Evolutionary conservation across 768 basidiomycete species (phyloP).

Genomic region (Rhodotorula paludigena): DNA sequence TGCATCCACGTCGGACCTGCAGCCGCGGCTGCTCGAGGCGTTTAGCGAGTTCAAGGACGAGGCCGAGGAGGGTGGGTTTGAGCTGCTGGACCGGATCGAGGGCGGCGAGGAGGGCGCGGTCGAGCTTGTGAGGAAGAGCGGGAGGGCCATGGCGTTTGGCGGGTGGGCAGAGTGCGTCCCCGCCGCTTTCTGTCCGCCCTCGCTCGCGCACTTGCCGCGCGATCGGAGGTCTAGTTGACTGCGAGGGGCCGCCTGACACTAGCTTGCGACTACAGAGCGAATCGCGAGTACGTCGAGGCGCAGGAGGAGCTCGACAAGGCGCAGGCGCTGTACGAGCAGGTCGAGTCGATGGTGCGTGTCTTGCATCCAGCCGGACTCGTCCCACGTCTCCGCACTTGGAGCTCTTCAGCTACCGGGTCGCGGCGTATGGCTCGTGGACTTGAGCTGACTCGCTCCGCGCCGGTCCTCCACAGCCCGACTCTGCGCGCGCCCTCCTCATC

Average conservation of each 20-base stretch:
- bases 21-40: conserved; percentile 4
- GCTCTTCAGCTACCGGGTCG: too few species aligned
- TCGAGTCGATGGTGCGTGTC: conserved; percentile 11
- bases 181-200: not conserved
- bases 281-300: conserved; percentile 16
- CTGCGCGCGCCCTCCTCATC: conserved; percentile 3
- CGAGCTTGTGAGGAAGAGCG: not conserved
- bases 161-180: conserved; percentile 19
- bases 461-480: not conserved
- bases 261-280: not conserved
- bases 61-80: conserved; percentile 9
- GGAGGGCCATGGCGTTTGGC: conserved; percentile 5
- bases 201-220: not conserved
- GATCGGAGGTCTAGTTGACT: not conserved
- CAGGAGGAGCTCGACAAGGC: conserved; percentile 8
- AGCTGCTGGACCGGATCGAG: conserved; percentile 8
- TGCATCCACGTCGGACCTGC: conserved; percentile 2
- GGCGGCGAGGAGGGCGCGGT: not conserved
- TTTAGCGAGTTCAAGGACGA: conserved; percentile 16
- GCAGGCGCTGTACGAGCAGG: conserved; percentile 13
- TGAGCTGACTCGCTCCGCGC: not conserved
- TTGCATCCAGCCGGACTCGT: not conserved
- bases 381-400: not conserved
- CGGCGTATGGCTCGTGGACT: too few species aligned
- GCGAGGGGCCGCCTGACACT: not conserved